These are phyloP conservation scores for Limonium bicolor DNA, from an alignment of 148 eudicot species.

Conservation along the genomic window DNA sequence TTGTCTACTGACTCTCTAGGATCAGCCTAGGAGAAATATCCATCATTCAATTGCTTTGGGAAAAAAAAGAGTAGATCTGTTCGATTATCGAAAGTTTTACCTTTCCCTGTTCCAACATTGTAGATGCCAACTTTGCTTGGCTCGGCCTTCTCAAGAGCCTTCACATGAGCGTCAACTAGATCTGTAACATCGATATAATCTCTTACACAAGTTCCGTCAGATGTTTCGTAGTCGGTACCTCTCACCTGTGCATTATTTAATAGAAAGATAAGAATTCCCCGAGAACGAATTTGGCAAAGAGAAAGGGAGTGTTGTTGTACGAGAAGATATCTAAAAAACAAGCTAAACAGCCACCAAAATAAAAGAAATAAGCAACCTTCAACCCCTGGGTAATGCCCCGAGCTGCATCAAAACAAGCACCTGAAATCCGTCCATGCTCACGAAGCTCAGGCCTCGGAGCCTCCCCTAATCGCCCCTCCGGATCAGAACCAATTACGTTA, in stretches of 20 bases:
- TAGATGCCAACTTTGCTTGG: conserved; percentile 82
- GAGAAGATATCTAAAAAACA: background rate
- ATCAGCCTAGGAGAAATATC: no score
- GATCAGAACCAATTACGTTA: conserved; percentile 96
- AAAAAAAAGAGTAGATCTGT: no score
- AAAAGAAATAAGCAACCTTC: no score
- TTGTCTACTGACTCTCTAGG: no score
- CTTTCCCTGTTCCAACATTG: conserved; percentile 96
- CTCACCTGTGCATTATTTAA: conserved; percentile 45
- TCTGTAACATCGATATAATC: conserved; percentile 96
- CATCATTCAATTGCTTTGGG: no score
- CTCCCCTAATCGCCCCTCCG: conserved; percentile 90
- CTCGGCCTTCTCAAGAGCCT: conserved; percentile 74
- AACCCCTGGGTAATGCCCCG: conserved; percentile 73
- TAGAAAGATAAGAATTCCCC: no score
- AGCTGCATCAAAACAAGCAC: conserved; percentile 99
- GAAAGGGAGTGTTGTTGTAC: background rate
- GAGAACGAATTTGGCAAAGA: no score
- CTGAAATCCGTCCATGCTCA: conserved; percentile 92
- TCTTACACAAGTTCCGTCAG: conserved; percentile 76
- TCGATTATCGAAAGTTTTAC: conserved; percentile 21
- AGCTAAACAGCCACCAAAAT: no score
- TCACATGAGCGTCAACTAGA: conserved; percentile 93
- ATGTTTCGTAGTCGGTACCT: conserved; percentile 83
- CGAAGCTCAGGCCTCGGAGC: conserved; percentile 96